phyloP scores from a whole-genome alignment of 345 rosid genomes.

The Barbarea vulgaris region DNA sequence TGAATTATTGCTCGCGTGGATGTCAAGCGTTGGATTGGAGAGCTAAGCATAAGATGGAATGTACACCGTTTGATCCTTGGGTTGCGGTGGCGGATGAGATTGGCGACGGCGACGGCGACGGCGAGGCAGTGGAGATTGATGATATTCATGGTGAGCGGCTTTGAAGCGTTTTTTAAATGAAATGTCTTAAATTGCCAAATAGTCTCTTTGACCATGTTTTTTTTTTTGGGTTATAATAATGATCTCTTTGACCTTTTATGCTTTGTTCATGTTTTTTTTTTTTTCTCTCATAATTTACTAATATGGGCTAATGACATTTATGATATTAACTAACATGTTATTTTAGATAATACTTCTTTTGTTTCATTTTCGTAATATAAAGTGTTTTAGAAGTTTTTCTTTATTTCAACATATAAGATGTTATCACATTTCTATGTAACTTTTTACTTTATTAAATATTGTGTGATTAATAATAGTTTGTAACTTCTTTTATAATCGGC shows the following conservation, averaged over 20 bases:
- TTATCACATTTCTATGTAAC: too few species aligned
- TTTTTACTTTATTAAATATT: too few species aligned
- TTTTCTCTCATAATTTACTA: background rate
- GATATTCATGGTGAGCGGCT: conserved; percentile 9
- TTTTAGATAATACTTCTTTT: too few species aligned
- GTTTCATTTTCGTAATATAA: too few species aligned
- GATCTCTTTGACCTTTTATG: background rate
- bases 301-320: background rate
- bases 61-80: conserved; percentile 60
- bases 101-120: conserved; percentile 36
- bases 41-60: conserved; percentile 70
- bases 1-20: conserved; percentile 86
- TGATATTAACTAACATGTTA: background rate
- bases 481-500: too few species aligned
- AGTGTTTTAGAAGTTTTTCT: too few species aligned
- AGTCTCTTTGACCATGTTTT: conserved; percentile 5
- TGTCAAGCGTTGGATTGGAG: conserved; percentile 97
- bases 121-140: conserved; percentile 34
- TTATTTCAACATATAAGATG: too few species aligned
- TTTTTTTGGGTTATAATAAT: background rate
- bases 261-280: background rate
- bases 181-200: conserved; percentile 1
- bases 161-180: background rate
- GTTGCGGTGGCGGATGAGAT: conserved; percentile 36
- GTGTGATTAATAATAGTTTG: too few species aligned